These are phyloP conservation scores for Tetracladium marchalianum DNA, from an alignment of 495 filamentous ascomycete species.

Conservation along the genomic window DNA sequence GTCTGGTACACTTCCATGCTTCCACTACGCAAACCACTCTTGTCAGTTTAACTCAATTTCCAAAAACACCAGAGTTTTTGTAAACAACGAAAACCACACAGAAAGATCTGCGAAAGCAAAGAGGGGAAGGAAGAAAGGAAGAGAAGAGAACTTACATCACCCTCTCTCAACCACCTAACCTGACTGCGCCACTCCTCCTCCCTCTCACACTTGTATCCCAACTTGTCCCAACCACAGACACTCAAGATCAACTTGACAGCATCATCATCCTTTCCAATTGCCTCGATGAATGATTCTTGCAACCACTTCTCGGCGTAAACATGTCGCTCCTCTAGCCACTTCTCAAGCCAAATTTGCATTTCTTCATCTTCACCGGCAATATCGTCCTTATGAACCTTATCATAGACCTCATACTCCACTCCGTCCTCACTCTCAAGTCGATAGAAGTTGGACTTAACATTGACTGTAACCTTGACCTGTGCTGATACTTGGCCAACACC, in stretches of 20 bases:
- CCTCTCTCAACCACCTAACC: constrained; percentile 7
- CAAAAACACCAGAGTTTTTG: too few relatives aligned
- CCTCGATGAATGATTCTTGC: background rate
- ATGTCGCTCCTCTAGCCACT: background rate
- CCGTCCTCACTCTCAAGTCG: too few relatives aligned
- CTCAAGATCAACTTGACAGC: constrained; percentile 12
- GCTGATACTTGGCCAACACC: too few relatives aligned
- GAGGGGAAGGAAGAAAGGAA: too few relatives aligned
- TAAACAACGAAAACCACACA: too few relatives aligned
- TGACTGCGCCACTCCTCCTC: constrained; percentile 4
- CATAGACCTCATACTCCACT: background rate
- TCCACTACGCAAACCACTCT: too few relatives aligned
- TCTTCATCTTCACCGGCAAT: too few relatives aligned
- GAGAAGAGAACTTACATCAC: constrained; percentile 4
- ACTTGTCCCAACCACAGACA: constrained; percentile 14
- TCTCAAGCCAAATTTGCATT: background rate
- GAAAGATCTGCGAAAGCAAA: too few relatives aligned
- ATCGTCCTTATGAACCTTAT: background rate
- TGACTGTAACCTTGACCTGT: too few relatives aligned
- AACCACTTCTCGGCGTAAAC: background rate
- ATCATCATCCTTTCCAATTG: background rate
- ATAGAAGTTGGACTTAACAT: too few relatives aligned
- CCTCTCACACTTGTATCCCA: constrained; percentile 5
- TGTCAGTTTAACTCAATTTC: too few relatives aligned
- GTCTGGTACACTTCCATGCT: too few relatives aligned